phyloP scores from a whole-genome alignment of 495 filamentous ascomycete genomes.

The Penicillium steckii region DNA sequence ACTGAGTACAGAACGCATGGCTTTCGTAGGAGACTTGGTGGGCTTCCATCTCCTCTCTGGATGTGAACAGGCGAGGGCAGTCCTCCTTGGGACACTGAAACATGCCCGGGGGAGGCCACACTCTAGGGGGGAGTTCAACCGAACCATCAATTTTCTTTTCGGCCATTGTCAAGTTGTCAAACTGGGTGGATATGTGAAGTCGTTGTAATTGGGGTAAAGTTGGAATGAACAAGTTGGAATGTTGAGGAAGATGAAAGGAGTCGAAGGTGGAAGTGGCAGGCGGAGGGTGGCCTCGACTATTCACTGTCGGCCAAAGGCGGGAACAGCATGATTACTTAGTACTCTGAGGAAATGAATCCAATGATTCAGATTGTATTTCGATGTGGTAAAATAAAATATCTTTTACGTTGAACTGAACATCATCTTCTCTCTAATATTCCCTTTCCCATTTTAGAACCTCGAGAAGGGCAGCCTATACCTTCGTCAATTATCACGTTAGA shows the following conservation, averaged over 20 bases:
- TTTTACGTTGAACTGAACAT: not conserved
- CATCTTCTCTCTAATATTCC: not conserved
- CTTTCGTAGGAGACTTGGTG: constrained; percentile 45
- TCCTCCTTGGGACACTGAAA: constrained; percentile 15
- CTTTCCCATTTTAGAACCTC: constrained; percentile 47
- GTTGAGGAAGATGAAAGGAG: not conserved
- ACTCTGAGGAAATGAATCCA: too few relatives aligned
- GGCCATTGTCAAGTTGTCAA: not conserved
- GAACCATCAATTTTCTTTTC: not conserved
- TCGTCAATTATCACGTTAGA: constrained; percentile 4
- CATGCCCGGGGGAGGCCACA: not conserved
- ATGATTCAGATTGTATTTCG: too few relatives aligned
- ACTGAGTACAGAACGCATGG: constrained; percentile 52
- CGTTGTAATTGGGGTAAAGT: too few relatives aligned
- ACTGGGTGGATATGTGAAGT: not conserved
- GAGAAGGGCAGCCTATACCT: constrained; percentile 59
- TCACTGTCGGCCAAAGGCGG: too few relatives aligned
- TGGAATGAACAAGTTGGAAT: too few relatives aligned
- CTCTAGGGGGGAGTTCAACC: not conserved
- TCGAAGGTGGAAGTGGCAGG: not conserved
- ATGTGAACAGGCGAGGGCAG: constrained; percentile 64
- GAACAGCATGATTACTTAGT: too few relatives aligned
- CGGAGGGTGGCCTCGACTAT: not conserved
- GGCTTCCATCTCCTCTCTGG: constrained; percentile 33
- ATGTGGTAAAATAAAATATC: too few relatives aligned